phyloP scores from a whole-genome alignment of 495 filamentous ascomycete genomes.

The Penicillium bovifimosum region DNA sequence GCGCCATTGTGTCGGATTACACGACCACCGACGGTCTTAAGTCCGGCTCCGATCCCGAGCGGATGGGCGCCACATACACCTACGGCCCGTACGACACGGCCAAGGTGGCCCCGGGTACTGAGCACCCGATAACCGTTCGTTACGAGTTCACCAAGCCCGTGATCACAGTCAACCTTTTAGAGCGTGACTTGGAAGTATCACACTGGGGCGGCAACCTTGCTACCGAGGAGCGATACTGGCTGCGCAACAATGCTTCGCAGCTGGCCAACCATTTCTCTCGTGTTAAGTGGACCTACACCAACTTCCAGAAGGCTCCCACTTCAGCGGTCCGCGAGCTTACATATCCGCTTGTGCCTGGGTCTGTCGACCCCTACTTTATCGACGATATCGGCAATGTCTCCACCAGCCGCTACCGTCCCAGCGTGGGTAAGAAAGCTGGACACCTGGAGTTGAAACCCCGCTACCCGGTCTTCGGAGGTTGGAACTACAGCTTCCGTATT shows the following conservation, averaged over 20 bases:
- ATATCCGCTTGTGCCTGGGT: constrained; percentile 72
- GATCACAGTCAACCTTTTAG: constrained; percentile 64
- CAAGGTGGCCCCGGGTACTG: constrained; percentile 59
- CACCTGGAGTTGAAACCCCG: constrained; percentile 84
- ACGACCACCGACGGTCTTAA: constrained; percentile 61
- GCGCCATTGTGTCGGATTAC: constrained; percentile 73
- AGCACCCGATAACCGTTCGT: constrained; percentile 68
- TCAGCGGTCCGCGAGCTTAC: constrained; percentile 76
- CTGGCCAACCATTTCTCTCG: constrained; percentile 81
- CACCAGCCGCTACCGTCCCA: constrained; percentile 80
- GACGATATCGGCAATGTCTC: constrained; percentile 97
- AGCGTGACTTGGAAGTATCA: constrained; percentile 89
- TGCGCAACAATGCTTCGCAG: constrained; percentile 78
- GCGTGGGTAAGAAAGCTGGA: constrained; percentile 63
- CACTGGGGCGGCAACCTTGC: constrained; percentile 98
- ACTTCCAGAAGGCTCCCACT: constrained; percentile 68
- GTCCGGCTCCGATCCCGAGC: constrained; percentile 69
- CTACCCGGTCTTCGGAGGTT: constrained; percentile 90
- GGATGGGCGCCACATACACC: constrained; percentile 77
- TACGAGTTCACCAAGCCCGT: constrained; percentile 96
- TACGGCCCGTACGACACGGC: constrained; percentile 86
- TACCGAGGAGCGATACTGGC: constrained; percentile 86
- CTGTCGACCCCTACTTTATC: constrained; percentile 82
- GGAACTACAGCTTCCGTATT: constrained; percentile 94
- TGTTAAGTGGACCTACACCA: constrained; percentile 68